Base-by-base conservation (phyloP, 306 rosid species). In the Psophocarpus tetragonolobus region DNA sequence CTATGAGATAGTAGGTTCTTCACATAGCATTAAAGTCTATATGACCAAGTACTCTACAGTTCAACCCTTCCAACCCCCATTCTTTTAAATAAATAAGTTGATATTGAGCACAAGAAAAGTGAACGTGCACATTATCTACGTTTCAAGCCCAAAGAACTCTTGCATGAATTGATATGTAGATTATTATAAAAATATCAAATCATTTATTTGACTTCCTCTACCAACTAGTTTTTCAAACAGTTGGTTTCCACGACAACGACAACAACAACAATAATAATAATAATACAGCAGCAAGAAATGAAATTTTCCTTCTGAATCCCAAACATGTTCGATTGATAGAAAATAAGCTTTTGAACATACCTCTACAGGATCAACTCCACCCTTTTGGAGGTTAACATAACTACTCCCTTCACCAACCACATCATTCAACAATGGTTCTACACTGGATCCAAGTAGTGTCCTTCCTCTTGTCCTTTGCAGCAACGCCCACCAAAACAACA, bases 401-500 rank as follows among this genome's bases (percentile, higher is more conserved):
- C 72, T 81, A 61, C 85, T 67, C 36, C 84, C 90, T 48, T 74
- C 63, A 69, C 41, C 87, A 21, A 79, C 86, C 23, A 72, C 24
- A 42, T 84, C 89, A 87, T 84, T 80, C 86, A 94, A 78, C 83
- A 94, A 74, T 27, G 97, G 97, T 72, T 90, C 97, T 20, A 0
- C 81, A 68, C 77, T 13, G 50, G 93, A 82, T 73, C 82, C 79
- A 63, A 50, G 57, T 64, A 82, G 60, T 76, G 88, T 88, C 84
- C 81, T 86, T 80, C 85, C 92, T 68, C 89, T 84, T 74, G 45
- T 68, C 85, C 88, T 85, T 75, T 74, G 83, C 88, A 84, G 73
- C 80, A 86, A 83, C 38, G 74, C 83, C 97, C 98, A 94, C 74
- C 97, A 97, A 80, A 89, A 65, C 77, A 94, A 90, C 71, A 85